Base-by-base conservation (phyloP, 2,329 filamentous ascomycete species). In the Calonectria ilicicola region DNA sequence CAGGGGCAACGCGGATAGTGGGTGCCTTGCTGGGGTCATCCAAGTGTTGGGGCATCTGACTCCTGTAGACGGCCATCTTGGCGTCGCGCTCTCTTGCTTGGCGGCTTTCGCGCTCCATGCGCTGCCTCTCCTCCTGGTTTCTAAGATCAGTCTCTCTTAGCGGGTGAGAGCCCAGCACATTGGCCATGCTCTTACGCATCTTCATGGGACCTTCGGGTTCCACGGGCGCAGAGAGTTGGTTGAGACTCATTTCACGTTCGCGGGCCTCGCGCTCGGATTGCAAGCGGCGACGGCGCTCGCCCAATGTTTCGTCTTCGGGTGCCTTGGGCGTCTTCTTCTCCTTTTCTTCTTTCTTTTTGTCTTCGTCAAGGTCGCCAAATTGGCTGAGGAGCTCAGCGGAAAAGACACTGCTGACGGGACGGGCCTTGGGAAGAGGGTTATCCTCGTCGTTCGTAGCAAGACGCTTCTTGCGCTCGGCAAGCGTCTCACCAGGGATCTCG, bases 231-330 rank as follows among this genome's bases (percentile, higher is more conserved):
- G 69, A 51, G 19, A 79, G 74, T 21, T 80, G 77, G 67, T 82
- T 81, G 44, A 84, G 80, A 49, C 84, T 85, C 82, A 90, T 89
- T 75, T 90, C 89, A 49, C 87, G 85, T 73, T 90, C 89, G 32
- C 90, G 89, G 8, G 92, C 92, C 82, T 94, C 92, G 29, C 88
- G 87, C 79, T 93, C 91, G 8, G 92, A 91, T 81, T 95, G 93
- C 2, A 97, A 86, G 29, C 94, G 90, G 32, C 91, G 91, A 0
- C 94, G 91, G 14, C 94, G 91, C 82, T 96, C 93, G 12, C 94
- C 94, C 0, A 97, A 87, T 0, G 94, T 96, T 81, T 97, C 94
- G 77, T 95, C 93, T 75, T 92, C 93, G 7, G 74, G 80, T 0
- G 53, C 19, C 15, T 78, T 77, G 8, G 80, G 74, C n/a, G 73